phyloP scores from a whole-genome alignment of 805 yeast genomes.

The Yarrowia osloensis region DNA sequence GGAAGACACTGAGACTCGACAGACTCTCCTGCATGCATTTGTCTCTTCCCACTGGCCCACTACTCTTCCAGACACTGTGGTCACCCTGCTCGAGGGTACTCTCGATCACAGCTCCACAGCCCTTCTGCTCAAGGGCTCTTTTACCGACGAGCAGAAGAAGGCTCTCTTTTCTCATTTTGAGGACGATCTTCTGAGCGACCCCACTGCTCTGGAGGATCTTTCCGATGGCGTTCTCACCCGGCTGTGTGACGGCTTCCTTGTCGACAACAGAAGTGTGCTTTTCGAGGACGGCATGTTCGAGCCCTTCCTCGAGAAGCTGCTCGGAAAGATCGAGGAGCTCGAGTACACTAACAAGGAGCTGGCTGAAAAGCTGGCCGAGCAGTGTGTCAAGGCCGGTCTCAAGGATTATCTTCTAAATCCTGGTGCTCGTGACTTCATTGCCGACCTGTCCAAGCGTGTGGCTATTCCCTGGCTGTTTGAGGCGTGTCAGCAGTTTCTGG shows the following conservation, averaged over 20 bases:
- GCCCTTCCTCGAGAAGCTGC: conserved; percentile 8
- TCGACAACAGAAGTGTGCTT: background rate
- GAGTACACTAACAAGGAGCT: conserved; percentile 18
- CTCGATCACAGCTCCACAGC: conserved; percentile 8
- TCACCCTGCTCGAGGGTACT: background rate
- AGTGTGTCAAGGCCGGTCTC: conserved; percentile 19
- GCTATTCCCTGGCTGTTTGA: conserved; percentile 13
- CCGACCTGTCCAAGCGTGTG: conserved; percentile 7
- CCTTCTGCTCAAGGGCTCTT: background rate
- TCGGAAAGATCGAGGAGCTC: background rate
- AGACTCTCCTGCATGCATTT: conserved; percentile 25
- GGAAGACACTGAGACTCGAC: conserved; percentile 13
- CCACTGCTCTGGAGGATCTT: conserved; percentile 3
- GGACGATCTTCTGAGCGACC: conserved; percentile 13
- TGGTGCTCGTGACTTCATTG: conserved; percentile 14
- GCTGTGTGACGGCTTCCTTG: conserved; percentile 21
- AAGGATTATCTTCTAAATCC: conserved; percentile 5
- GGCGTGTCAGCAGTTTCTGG: background rate
- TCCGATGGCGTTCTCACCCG: conserved; percentile 16
- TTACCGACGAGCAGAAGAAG: conserved; percentile 20
- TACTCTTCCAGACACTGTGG: conserved; percentile 13
- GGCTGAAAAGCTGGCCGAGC: background rate
- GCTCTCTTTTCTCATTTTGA: conserved; percentile 4
- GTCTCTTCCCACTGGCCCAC: conserved; percentile 23
- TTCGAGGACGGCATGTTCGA: conserved; percentile 28